Evolutionary conservation across 768 basidiomycete species (phyloP).

Genomic region (Trametes punicea): DNA sequence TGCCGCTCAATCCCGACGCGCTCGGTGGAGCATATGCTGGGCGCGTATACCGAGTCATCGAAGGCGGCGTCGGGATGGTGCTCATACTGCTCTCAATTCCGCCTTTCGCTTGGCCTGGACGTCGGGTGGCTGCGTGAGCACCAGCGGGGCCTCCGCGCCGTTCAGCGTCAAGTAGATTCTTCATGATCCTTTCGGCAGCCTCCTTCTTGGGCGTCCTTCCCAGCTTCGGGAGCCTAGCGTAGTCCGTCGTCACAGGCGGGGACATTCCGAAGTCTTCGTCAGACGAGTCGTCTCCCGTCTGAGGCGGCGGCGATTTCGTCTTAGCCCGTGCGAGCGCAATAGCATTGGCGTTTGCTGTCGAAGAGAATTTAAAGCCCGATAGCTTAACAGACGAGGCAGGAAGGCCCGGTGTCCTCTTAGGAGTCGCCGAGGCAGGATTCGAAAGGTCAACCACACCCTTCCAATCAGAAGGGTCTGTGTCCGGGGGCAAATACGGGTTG

Average conservation of each 20-base stretch:
- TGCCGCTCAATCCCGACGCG: slow-evolving; percentile 36
- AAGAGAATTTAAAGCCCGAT: slow-evolving; percentile 8
- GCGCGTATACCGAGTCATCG: slow-evolving; percentile 62
- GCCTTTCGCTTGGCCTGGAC: slow-evolving; percentile 7
- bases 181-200: slow-evolving; percentile 66
- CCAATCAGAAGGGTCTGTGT: slow-evolving; percentile 54
- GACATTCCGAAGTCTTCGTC: slow-evolving; percentile 44
- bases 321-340: slow-evolving; percentile 9
- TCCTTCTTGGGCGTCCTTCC: slow-evolving; percentile 69
- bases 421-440: slow-evolving; percentile 49
- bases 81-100: slow-evolving; percentile 59
- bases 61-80: slow-evolving; percentile 67
- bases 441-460: slow-evolving; percentile 72
- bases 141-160: slow-evolving; percentile 16
- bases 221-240: slow-evolving; percentile 41
- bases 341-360: neutral
- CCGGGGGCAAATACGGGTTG: slow-evolving; percentile 60
- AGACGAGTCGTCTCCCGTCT: slow-evolving; percentile 35
- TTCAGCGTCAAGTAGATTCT: slow-evolving; percentile 47
- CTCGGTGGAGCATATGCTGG: slow-evolving; percentile 31
- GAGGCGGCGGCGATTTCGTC: slow-evolving; percentile 13
- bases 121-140: neutral
- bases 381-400: slow-evolving; percentile 12
- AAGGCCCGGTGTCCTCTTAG: slow-evolving; percentile 30
- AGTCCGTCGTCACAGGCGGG: slow-evolving; percentile 53